phyloP scores from a whole-genome alignment of 202 grass and related monocot genomes.

The Saccharum hybrid region DNA sequence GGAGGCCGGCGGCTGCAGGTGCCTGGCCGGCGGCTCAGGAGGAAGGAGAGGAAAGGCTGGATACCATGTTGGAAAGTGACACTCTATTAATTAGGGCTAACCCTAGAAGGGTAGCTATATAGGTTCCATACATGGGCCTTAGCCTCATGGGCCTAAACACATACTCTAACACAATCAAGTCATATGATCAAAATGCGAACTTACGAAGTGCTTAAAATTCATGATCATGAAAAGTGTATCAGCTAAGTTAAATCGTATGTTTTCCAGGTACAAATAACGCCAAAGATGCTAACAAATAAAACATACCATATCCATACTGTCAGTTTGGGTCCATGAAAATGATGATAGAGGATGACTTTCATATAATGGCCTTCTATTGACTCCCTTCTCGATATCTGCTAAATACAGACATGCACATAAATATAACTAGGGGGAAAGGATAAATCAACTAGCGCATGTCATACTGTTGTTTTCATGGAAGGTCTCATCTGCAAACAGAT shows the following conservation, averaged over 20 bases:
- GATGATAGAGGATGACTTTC: conserved; percentile 70
- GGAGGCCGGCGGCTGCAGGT: too few relatives aligned
- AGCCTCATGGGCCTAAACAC: too few relatives aligned
- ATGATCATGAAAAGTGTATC: conserved; percentile 21
- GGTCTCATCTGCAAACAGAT: background rate
- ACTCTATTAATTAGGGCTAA: too few relatives aligned
- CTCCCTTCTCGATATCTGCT: conserved; percentile 77
- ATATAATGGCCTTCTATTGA: conserved; percentile 69
- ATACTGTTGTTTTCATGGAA: background rate
- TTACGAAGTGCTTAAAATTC: background rate
- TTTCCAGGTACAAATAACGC: conserved; percentile 11
- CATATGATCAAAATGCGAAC: conserved; percentile 8
- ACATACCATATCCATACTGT: conserved; percentile 81
- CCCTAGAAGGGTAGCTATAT: too few relatives aligned
- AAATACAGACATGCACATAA: conserved; percentile 38
- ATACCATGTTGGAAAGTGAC: too few relatives aligned
- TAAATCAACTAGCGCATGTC: background rate
- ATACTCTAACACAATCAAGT: too few relatives aligned
- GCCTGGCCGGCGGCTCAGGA: too few relatives aligned
- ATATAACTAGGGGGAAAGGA: conserved; percentile 2
- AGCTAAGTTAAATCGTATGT: background rate
- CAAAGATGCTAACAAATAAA: conserved; percentile 14
- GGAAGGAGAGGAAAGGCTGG: too few relatives aligned
- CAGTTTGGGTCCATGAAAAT: conserved; percentile 84
- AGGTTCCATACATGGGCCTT: too few relatives aligned